These are phyloP conservation scores for Blumeria graminis DNA, from an alignment of 2,329 filamentous ascomycete genomes.

Conservation along the genomic window DNA sequence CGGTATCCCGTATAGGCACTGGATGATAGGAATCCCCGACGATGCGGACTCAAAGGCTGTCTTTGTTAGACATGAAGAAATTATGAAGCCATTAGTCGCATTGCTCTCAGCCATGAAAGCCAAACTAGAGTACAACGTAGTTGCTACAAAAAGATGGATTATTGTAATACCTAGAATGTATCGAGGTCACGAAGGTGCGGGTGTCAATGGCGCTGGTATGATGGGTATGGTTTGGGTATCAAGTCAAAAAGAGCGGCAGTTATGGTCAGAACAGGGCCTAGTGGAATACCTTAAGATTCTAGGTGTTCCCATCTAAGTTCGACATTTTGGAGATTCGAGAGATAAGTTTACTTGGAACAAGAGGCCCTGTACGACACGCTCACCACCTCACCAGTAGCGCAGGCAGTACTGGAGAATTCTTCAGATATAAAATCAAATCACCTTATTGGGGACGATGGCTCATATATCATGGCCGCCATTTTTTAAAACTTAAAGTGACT, in stretches of 20 bases:
- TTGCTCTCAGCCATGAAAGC: conserved; percentile 2
- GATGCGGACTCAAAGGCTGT: conserved; percentile 4
- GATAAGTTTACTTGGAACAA: too few relatives aligned
- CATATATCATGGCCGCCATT: too few relatives aligned
- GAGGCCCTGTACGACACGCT: too few relatives aligned
- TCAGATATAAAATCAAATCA: too few relatives aligned
- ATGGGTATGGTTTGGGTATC: conserved; percentile 15
- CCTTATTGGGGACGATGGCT: too few relatives aligned
- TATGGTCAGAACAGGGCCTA: conserved; percentile 11
- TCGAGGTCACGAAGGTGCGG: conserved; percentile 11
- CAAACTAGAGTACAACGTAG: conserved; percentile 14
- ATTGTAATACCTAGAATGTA: conserved; percentile 15
- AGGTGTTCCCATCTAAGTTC: not conserved
- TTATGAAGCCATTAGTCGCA: not conserved
- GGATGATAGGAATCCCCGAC: not conserved
- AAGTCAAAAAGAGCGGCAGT: conserved; percentile 9
- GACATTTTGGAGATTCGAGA: too few relatives aligned
- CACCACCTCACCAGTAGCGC: too few relatives aligned
- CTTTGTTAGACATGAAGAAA: conserved; percentile 2
- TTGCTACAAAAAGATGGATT: conserved; percentile 15
- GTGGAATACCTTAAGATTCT: conserved; percentile 4
- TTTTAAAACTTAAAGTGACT: too few relatives aligned
- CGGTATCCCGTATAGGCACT: conserved; percentile 3
- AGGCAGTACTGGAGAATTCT: too few relatives aligned
- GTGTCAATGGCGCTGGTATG: conserved; percentile 16